These are phyloP conservation scores for Dothideomycetes sp. DNA, from an alignment of 2,329 filamentous ascomycete species.

Conservation along the genomic window DNA sequence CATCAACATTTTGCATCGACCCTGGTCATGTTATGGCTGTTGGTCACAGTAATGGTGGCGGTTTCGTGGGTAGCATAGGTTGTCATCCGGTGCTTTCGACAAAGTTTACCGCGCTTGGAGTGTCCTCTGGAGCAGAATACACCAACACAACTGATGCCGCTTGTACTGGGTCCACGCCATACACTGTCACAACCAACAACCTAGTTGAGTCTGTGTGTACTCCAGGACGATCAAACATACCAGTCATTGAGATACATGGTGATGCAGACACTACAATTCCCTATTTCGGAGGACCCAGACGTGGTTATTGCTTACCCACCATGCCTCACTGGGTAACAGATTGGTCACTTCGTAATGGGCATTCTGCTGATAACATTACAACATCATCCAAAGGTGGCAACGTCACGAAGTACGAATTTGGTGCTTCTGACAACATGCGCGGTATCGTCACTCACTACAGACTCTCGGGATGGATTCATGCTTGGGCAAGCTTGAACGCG, in stretches of 20 bases:
- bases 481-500: conserved; percentile 28
- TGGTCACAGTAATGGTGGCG: conserved; percentile 48
- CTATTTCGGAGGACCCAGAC: conserved; percentile 28
- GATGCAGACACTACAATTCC: conserved; percentile 29
- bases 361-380: conserved; percentile 23
- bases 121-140: conserved; percentile 39
- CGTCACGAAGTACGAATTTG: conserved; percentile 22
- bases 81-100: conserved; percentile 34
- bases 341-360: conserved; percentile 29
- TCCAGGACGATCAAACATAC: conserved; percentile 25
- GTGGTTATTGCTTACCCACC: conserved; percentile 21
- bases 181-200: conserved; percentile 15
- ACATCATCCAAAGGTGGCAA: conserved; percentile 21
- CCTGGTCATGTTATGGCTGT: conserved; percentile 34
- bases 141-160: conserved; percentile 15
- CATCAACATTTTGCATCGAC: conserved; percentile 35
- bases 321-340: conserved; percentile 27
- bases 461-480: conserved; percentile 29
- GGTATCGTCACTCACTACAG: conserved; percentile 31
- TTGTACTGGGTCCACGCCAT: conserved; percentile 15
- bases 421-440: conserved; percentile 24
- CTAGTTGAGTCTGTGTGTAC: conserved; percentile 16
- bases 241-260: conserved; percentile 37
- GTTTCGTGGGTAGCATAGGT: conserved; percentile 37
- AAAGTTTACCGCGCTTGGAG: conserved; percentile 39